Evolutionary conservation across 2,329 filamentous ascomycete genomes (phyloP).

Genomic region (Hypoxylon sp.): DNA sequence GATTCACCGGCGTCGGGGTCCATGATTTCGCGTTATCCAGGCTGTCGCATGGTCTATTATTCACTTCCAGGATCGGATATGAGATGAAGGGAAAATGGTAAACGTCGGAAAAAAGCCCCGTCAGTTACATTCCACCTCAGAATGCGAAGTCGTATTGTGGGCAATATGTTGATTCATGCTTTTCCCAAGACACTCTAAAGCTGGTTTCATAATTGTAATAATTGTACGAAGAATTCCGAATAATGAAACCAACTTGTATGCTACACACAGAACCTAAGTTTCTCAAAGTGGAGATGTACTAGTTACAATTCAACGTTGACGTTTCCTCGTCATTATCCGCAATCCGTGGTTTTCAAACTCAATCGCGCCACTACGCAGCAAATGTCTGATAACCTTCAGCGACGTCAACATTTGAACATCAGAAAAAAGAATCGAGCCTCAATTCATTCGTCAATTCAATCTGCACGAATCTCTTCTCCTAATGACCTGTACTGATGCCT

Average conservation of each 20-base stretch:
- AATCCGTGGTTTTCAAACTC: not conserved
- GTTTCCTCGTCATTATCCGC: not conserved
- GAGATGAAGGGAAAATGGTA: not conserved
- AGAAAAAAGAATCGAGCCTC: too few species aligned
- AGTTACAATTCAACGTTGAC: not conserved
- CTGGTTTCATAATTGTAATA: not conserved
- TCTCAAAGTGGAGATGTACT: constrained; percentile 24
- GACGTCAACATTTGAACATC: too few species aligned
- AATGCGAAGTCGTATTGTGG: not conserved
- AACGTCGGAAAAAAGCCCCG: too few species aligned
- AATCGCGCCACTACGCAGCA: not conserved
- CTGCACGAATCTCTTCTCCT: constrained; percentile 31
- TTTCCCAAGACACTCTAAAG: not conserved
- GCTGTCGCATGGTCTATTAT: not conserved
- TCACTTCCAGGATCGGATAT: not conserved
- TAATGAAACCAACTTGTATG: not conserved
- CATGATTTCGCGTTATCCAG: constrained; percentile 21
- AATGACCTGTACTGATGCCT: constrained; percentile 1
- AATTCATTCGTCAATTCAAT: constrained; percentile 36
- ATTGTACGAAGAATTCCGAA: too few species aligned
- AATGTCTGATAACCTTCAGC: constrained; percentile 5
- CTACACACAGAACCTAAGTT: constrained; percentile 6
- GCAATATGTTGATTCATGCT: not conserved
- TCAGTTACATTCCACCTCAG: not conserved
- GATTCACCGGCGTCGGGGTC: constrained; percentile 1